Evolutionary conservation across 139 green algal species (phyloP), one percentile per base, ranked within the genome.

Genomic region (Ettlia oleoabundans): DNA sequence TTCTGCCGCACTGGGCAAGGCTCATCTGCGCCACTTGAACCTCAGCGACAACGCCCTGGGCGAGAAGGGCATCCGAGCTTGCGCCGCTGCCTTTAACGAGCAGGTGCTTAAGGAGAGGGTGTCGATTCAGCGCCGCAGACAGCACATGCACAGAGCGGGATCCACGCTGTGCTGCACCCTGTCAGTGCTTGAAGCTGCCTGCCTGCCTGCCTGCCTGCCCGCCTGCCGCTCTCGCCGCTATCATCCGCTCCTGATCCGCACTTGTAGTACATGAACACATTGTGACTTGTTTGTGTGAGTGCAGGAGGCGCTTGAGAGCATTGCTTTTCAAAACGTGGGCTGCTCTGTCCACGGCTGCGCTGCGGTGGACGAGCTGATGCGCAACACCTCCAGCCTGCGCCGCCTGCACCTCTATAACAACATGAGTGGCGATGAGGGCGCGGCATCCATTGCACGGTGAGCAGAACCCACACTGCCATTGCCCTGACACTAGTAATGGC

Each of bases 351-450:
- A 95, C 68, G 95, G 94, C 47, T 98, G 95, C 90, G 82, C 70
- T 15, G 94, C 95, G 0, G 71, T 97, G 24, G 83, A 87, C 28
- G 93, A 98, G 83, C 93, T 98, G 68, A 61, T 97, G 47, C 52
- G 33, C 10, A 38, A 86, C 65, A 52, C 43, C 0, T 47, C 24
- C 3, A 42, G 68, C 41, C 90, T 97, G 81, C 65, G 53, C 33
- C 75, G 76, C 41, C 82, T 99, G 63, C 93, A 96, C 82, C 88
- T 99, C 28, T 95, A 92, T 90, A 99, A 99, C 92, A 99, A 99
- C 91, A 99, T 98, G 95, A 96, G 80, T 58, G 94, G 89, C 32
- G 88, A 97, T 75, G 90, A 94, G 70, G 89, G 89, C 1, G 89
- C 89, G 19, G 69, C 61, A 5, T 73, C 83, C 38, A 92, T 93